Evolutionary conservation across 176 grass and related monocot genomes (phyloP), one percentile per base, ranked within the genome.

Genomic region (Eleusine indica): DNA sequence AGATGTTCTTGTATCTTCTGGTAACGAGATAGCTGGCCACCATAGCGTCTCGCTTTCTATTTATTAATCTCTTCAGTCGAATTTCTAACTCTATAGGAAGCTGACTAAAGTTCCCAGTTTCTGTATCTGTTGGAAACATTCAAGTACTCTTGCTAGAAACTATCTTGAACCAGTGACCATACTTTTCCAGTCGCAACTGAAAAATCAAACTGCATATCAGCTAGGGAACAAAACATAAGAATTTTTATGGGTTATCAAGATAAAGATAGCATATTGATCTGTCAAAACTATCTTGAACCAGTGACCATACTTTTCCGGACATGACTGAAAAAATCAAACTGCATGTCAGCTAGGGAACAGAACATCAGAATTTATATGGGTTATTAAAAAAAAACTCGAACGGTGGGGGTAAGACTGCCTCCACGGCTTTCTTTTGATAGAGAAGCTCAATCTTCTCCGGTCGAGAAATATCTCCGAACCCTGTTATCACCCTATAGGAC

Each of bases 121-220:
- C 63, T 95, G 89, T 43, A 98, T 66, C 68, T 80, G 91, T 85
- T 95, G 83, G 73, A 98, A 98, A 89, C 96, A 98, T 69, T 92
- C 89, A 47, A 93, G 76, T 82, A 95, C 91, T 35, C 89, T 93
- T 64, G 91, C 85, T 75, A 91, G 77, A 87, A 94, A 37, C 87
- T 93, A 66, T 86, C 90, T 61, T 98, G 92, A 70, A 89, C 87
- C 68, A 93, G 93, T 42, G 85, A 91, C 83, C 87, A 93, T 39
- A 98, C 68, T 71, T 98, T 93, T 46, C 80, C 87, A 74, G 91
- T 85, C 40, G 77, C 25, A 38, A 66, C 93, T 98, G 81, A 71
- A 64, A 72, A 72, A 75, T 75, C 62, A 93, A 81, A 86, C 68
- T 66, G 32, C 18, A 82, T 3, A 9, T 73, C 18, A 61, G 57